Evolutionary conservation across 176 grass and related monocot genomes (phyloP).

Genomic region (Zoysia japonica): DNA sequence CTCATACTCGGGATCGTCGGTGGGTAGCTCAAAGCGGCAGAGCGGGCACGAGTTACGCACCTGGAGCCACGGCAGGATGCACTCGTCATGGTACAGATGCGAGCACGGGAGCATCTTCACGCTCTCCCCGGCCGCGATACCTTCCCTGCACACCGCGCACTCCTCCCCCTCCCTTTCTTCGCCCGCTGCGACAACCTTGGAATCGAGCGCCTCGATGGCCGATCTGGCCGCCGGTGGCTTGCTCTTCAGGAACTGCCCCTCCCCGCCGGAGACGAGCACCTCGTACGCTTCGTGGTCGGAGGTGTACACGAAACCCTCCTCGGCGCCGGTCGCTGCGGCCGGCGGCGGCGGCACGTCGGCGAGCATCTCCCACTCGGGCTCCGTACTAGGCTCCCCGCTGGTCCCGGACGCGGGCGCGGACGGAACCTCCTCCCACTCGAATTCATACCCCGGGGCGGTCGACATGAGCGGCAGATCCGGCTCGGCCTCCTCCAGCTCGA

Average conservation of each 20-base stretch:
- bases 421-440: constrained; percentile 80
- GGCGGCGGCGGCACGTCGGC: constrained; percentile 34
- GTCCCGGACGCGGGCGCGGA: constrained; percentile 30
- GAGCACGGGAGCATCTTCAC: constrained; percentile 78
- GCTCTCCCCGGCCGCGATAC: constrained; percentile 42
- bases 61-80: constrained; percentile 84
- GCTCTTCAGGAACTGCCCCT: constrained; percentile 53
- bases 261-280: constrained; percentile 62
- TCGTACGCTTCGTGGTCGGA: constrained; percentile 55
- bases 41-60: constrained; percentile 93
- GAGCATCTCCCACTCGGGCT: constrained; percentile 76
- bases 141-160: constrained; percentile 84
- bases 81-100: constrained; percentile 83
- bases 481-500: constrained; percentile 53
- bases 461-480: constrained; percentile 42
- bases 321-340: constrained; percentile 26
- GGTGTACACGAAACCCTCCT: constrained; percentile 78
- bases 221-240: constrained; percentile 61
- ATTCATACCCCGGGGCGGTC: constrained; percentile 43
- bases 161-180: constrained; percentile 52
- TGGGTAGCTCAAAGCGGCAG: constrained; percentile 85
- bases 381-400: not conserved
- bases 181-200: constrained; percentile 36
- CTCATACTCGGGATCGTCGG: constrained; percentile 85
- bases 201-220: constrained; percentile 55